A percentile compares a stretch with the other conserved stretches of the same genome.
These are phyloP conservation scores for Populus euphratica DNA, from an alignment of 345 rosid species.

Conservation along the genomic window DNA sequence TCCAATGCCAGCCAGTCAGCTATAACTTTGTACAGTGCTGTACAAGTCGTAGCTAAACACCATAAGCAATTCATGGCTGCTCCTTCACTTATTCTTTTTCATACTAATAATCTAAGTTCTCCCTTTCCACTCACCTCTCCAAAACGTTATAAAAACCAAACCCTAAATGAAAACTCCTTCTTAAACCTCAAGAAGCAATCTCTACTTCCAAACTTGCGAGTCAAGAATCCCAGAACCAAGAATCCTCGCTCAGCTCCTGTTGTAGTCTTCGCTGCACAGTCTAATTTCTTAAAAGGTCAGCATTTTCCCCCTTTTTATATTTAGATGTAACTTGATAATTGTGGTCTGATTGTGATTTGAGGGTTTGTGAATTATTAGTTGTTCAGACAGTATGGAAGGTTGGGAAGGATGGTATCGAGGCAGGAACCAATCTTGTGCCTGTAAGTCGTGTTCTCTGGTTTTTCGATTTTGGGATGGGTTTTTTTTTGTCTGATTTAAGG, in stretches of 20 bases:
- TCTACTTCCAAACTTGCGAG: slow-evolving; percentile 20
- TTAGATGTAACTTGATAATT: not conserved
- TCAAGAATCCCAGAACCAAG: slow-evolving; percentile 11
- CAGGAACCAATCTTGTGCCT: slow-evolving; percentile 77
- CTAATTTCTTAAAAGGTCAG: slow-evolving; percentile 52
- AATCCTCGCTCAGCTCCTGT: slow-evolving; percentile 27
- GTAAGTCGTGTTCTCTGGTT: slow-evolving; percentile 41
- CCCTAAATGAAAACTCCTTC: slow-evolving; percentile 25
- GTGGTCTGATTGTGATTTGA: slow-evolving; percentile 3
- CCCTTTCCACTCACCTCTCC: slow-evolving; percentile 22
- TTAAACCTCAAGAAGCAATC: slow-evolving; percentile 25
- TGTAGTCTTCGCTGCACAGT: slow-evolving; percentile 41
- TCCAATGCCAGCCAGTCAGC: too few species aligned
- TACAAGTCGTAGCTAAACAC: too few species aligned
- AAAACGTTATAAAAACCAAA: slow-evolving; percentile 22
- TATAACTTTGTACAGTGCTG: too few species aligned
- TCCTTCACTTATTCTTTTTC: slow-evolving; percentile 16
- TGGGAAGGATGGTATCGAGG: slow-evolving; percentile 82
- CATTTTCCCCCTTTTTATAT: not conserved
- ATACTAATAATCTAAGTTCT: slow-evolving; percentile 2
- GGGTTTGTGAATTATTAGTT: slow-evolving; percentile 38
- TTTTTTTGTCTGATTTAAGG: not conserved
- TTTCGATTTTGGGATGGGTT: too few species aligned
- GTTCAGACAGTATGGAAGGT: slow-evolving; percentile 71
- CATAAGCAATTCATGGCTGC: slow-evolving; percentile 18